Percentiles rank a stretch among this genome's conserved stretches.
These are phyloP conservation scores for Stephania cephalantha DNA, from an alignment of 164 flowering plant species.

Conservation along the genomic window DNA sequence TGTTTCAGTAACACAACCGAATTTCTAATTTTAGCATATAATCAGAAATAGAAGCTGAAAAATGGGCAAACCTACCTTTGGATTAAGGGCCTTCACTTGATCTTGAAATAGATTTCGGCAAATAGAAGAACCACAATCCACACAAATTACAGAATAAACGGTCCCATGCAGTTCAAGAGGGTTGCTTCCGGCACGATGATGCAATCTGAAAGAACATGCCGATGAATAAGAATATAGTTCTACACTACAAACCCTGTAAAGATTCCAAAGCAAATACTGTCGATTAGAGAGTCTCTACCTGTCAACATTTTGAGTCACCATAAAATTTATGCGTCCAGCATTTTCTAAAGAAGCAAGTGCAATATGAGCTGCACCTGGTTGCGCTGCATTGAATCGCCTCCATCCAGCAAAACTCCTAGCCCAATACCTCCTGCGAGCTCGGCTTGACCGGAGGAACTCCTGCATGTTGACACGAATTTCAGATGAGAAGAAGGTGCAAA, in stretches of 20 bases:
- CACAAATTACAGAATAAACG: constrained; percentile 77
- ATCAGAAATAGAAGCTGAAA: background rate
- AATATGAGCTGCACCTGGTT: constrained; percentile 72
- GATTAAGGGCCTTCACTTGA: constrained; percentile 72
- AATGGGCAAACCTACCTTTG: constrained; percentile 51
- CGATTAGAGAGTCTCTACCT: constrained; percentile 33
- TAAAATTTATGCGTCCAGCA: constrained; percentile 58
- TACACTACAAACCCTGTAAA: background rate
- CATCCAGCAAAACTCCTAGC: constrained; percentile 99
- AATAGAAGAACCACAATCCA: constrained; percentile 66
- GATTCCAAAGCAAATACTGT: constrained; percentile 3
- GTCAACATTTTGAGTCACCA: constrained; percentile 97
- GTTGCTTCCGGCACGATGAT: constrained; percentile 91
- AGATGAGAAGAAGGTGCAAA: constrained; percentile 1
- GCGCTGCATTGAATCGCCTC: constrained; percentile 69
- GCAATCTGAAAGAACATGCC: constrained; percentile 48
- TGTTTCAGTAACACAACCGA: background rate
- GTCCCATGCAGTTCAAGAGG: constrained; percentile 97
- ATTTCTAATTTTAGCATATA: too few relatives aligned
- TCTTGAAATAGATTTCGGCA: constrained; percentile 71
- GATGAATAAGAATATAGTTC: constrained; percentile 1
- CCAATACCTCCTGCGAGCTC: constrained; percentile 94
- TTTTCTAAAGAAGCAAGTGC: constrained; percentile 87
- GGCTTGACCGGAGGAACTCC: constrained; percentile 79
- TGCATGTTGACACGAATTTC: constrained; percentile 17